Conservation (phyloP, 140 eudicot species). For the Cichorium intybus region DNA sequence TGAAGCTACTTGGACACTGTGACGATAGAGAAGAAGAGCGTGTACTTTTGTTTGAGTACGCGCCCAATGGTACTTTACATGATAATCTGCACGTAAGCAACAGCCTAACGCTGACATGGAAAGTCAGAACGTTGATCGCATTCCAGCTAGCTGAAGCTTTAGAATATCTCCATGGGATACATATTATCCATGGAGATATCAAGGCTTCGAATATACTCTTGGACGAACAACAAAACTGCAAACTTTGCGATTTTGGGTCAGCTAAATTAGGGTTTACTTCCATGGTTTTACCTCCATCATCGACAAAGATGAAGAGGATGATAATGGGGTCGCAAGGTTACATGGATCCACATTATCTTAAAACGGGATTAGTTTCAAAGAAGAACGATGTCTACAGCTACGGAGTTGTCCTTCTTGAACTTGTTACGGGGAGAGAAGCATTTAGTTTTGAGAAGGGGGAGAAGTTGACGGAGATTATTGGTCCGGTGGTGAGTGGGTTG, state of each 20-base stretch:
- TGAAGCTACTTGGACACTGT: constrained; percentile 59
- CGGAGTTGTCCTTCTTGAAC: constrained; percentile 69
- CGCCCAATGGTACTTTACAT: constrained; percentile 60
- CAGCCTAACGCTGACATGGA: constrained; percentile 43
- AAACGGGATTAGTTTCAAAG: constrained; percentile 73
- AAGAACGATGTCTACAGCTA: constrained; percentile 73
- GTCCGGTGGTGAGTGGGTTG: constrained; percentile 37
- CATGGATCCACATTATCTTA: constrained; percentile 71
- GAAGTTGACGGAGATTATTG: constrained; percentile 35
- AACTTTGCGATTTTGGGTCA: constrained; percentile 81
- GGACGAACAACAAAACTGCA: constrained; percentile 49
- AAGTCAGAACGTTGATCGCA: constrained; percentile 45
- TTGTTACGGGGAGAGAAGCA: constrained; percentile 71
- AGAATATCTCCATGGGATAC: constrained; percentile 60
- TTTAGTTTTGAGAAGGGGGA: constrained; percentile 31
- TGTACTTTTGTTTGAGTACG: constrained; percentile 56
- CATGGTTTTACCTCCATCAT: constrained; percentile 40
- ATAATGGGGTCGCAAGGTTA: constrained; percentile 89
- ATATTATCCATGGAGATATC: constrained; percentile 81
- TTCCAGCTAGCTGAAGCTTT: constrained; percentile 64
- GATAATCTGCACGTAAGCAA: constrained; percentile 38
- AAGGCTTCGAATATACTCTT: constrained; percentile 74
- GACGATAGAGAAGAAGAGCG: constrained; percentile 44
- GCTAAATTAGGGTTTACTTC: constrained; percentile 69
- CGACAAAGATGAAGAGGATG: constrained; percentile 33